A percentile compares a stretch with the other conserved stretches of the same genome.
phyloP scores from a whole-genome alignment of 2,329 filamentous ascomycete species.

The Tolypocladium ovalisporum region DNA sequence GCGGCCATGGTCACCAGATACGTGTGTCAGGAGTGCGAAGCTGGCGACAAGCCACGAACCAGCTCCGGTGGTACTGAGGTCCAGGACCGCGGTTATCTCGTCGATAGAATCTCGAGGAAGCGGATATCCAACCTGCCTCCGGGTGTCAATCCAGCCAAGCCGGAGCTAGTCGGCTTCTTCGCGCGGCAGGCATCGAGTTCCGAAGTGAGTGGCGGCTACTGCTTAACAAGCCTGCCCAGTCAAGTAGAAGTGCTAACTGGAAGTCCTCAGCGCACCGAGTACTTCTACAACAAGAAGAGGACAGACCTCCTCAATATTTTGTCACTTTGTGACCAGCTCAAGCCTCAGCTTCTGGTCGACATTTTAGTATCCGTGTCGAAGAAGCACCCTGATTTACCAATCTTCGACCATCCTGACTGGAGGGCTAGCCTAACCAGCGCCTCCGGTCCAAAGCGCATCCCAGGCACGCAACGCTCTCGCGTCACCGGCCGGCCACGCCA shows the following conservation, averaged over 20 bases:
- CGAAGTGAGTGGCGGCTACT: conserved; percentile 16
- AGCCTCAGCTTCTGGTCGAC: conserved; percentile 28
- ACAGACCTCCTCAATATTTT: conserved; percentile 29
- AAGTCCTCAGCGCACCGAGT: conserved; percentile 21
- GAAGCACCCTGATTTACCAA: conserved; percentile 29
- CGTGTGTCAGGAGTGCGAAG: conserved; percentile 10
- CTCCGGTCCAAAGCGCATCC: background rate
- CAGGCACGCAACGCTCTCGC: conserved; percentile 5
- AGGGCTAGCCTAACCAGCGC: conserved; percentile 9
- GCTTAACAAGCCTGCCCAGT: no score
- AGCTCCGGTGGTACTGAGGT: conserved; percentile 4
- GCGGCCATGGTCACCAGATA: conserved; percentile 2
- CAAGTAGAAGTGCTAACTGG: background rate
- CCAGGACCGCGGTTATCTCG: conserved; percentile 12
- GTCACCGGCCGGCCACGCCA: conserved; percentile 15
- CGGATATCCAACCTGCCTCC: conserved; percentile 20
- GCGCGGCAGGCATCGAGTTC: conserved; percentile 20
- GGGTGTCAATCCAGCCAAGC: conserved; percentile 21
- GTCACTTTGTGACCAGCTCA: conserved; percentile 28
- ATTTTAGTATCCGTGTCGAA: conserved; percentile 30
- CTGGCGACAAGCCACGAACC: background rate
- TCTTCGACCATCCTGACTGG: conserved; percentile 32
- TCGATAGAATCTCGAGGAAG: conserved; percentile 19
- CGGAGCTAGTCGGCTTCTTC: conserved; percentile 26
- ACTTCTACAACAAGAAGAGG: conserved; percentile 25